Evolutionary conservation across 352 stramenopile species (phyloP), one percentile per base, ranked within the genome.

Genomic region (Globisporangium irregulare): DNA sequence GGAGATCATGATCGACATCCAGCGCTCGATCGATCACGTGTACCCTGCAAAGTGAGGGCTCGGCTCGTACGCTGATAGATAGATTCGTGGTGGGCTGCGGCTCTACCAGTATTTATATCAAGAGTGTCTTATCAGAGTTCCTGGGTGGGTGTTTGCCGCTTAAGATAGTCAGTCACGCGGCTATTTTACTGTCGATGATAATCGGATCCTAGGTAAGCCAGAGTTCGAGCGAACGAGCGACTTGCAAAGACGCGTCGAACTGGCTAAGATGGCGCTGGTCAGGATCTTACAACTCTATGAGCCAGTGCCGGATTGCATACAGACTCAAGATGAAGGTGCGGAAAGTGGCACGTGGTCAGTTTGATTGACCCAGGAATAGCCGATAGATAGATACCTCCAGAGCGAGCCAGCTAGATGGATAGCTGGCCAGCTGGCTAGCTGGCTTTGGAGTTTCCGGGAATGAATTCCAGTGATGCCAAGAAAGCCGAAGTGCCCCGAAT

Each of bases 1-100:
- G 4, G 15, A 50, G 41, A 56, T 43, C 25, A 41, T 59, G 54
- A 64, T 64, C 41, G 59, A 64, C 41, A 53, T 64, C n/a, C 59
- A 22, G 48, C 15, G 59, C 29, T 41, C 59, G 14, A 43, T 64
- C 7, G 25, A 54, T 2, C 41, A 57, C 15, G 10, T 9, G 12
- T 64, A 64, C 59, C 29, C 22, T n/a, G 3, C n/a, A 14, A 24
- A 20, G 1, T 59, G 27, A 59, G 54, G 15, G 41, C 15, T 50
- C n/a, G 15, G 41, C 5, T 50, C 8, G 41, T n/a, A 10, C 15
- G 41, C 41, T n/a, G 41, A 50, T n/a, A 50, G 15, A 50, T 50
- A 8, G 41, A 20, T 9, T 15, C 15, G 15, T 50, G 15, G 15
- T n/a, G 41, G 18, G 15, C 36, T 18, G 10, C 10, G 41, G 14